Percentiles rank a stretch among this genome's conserved stretches.
Evolutionary conservation across 2,329 filamentous ascomycete genomes (phyloP).

Genomic region (Ophiostoma perfectum): DNA sequence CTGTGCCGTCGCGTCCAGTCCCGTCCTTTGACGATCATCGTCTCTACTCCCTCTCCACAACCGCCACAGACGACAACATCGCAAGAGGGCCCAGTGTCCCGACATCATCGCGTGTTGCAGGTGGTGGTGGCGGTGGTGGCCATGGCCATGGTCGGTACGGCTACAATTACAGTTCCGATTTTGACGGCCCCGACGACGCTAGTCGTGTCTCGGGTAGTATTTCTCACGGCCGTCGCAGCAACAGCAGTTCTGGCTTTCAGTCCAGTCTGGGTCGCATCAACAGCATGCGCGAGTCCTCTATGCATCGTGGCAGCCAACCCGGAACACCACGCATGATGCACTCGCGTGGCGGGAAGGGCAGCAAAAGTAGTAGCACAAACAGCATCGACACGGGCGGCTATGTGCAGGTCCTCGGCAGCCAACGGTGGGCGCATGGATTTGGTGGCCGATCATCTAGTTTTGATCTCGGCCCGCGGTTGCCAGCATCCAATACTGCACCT

Average conservation of each 20-base stretch:
- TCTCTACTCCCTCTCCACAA: slow-evolving; percentile 30
- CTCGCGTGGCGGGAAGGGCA: slow-evolving; percentile 57
- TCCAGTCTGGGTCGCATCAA: slow-evolving; percentile 56
- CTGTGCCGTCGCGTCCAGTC: slow-evolving; percentile 23
- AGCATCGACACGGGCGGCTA: slow-evolving; percentile 63
- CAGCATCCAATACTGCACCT: slow-evolving; percentile 4
- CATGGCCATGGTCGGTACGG: slow-evolving; percentile 36
- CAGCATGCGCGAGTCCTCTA: slow-evolving; percentile 50
- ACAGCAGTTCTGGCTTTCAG: slow-evolving; percentile 71
- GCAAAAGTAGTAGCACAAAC: slow-evolving; percentile 63
- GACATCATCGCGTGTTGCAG: slow-evolving; percentile 13
- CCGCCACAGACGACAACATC: slow-evolving; percentile 28
- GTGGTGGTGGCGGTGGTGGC: slow-evolving; percentile 19
- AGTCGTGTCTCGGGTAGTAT: slow-evolving; percentile 48
- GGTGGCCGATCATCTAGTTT: slow-evolving; percentile 64
- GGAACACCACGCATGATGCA: slow-evolving; percentile 44
- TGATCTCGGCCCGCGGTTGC: slow-evolving; percentile 55
- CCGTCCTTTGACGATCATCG: slow-evolving; percentile 36
- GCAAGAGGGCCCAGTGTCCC: slow-evolving; percentile 16
- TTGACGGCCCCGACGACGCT: slow-evolving; percentile 36
- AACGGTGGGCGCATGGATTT: slow-evolving; percentile 52
- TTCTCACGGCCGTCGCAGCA: slow-evolving; percentile 63
- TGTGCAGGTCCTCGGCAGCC: slow-evolving; percentile 51
- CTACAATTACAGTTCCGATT: slow-evolving; percentile 54
- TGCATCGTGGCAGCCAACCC: slow-evolving; percentile 34